Conservation (phyloP, 768 basidiomycete species). For the Nidularia sp. region DNA sequence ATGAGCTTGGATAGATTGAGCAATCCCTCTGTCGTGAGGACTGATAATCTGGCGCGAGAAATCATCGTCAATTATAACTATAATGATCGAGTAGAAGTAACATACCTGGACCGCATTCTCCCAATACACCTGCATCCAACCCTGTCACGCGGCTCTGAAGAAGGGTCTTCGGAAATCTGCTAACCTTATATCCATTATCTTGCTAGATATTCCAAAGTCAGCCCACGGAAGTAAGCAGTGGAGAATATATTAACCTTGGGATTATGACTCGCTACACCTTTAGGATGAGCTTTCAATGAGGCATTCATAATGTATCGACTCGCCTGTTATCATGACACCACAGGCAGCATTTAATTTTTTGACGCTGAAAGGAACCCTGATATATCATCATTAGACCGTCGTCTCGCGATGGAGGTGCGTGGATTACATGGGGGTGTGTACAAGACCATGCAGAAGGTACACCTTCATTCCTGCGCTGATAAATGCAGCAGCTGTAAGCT, state of each 20-base stretch:
- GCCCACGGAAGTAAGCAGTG: not conserved
- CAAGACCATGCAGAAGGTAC: constrained; percentile 63
- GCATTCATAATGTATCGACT: constrained; percentile 7
- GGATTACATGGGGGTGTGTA: constrained; percentile 76
- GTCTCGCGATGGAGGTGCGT: not conserved
- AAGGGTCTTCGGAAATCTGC: not conserved
- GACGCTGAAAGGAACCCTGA: constrained; percentile 78
- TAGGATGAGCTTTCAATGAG: constrained; percentile 1
- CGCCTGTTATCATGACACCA: constrained; percentile 90
- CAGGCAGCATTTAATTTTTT: constrained; percentile 65
- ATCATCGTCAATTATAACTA: constrained; percentile 1
- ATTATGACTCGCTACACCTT: constrained; percentile 77
- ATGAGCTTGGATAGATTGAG: constrained; percentile 57
- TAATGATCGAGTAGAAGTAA: not conserved
- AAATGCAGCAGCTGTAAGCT: constrained; percentile 71
- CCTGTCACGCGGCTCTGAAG: not conserved
- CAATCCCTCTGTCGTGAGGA: constrained; percentile 80
- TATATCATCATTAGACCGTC: not conserved
- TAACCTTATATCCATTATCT: constrained; percentile 87
- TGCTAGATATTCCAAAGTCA: constrained; percentile 35
- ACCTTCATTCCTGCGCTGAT: constrained; percentile 60
- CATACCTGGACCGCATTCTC: constrained; percentile 80
- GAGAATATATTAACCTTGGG: constrained; percentile 54
- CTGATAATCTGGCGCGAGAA: constrained; percentile 60
- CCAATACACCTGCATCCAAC: constrained; percentile 69